Conservation (phyloP, 2,329 filamentous ascomycete species). For the Colletotrichum neosansevieriae region DNA sequence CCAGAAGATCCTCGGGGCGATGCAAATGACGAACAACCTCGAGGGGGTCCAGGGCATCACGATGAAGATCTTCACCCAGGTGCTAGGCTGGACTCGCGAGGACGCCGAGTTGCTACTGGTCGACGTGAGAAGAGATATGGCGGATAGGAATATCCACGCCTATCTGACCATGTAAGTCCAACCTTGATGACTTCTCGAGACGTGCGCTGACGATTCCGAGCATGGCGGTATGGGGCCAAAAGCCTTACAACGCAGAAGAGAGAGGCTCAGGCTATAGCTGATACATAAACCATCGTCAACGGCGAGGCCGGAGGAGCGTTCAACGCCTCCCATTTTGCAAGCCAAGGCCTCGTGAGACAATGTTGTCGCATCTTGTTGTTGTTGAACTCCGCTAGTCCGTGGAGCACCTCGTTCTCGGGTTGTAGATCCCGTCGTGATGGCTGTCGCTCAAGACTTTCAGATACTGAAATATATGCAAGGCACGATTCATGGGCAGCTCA, state of each 20-base stretch:
- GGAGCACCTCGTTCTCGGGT: neutral
- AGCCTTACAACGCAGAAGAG: neutral
- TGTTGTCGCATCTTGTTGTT: neutral
- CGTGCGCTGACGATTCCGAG: neutral
- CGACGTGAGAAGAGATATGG: constrained; percentile 48
- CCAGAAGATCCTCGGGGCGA: constrained; percentile 51
- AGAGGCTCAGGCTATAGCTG: neutral
- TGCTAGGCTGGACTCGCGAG: constrained; percentile 47
- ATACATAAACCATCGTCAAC: neutral
- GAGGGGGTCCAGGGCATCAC: constrained; percentile 49
- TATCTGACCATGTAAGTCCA: constrained; percentile 47
- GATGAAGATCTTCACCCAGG: constrained; percentile 48
- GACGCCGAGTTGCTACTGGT: constrained; percentile 49
- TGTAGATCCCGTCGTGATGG: neutral
- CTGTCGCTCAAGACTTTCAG: neutral
- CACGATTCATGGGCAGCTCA: neutral
- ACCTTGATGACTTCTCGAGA: neutral
- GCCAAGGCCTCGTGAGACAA: neutral
- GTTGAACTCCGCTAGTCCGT: neutral
- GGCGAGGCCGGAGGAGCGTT: neutral
- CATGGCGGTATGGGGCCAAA: constrained; percentile 31
- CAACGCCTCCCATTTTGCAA: neutral
- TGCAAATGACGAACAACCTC: constrained; percentile 51
- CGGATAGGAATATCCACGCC: constrained; percentile 48
- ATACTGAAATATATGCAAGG: constrained; percentile 7